Evolutionary conservation across 306 rosid species (phyloP).

Genomic region (Argentina anserina): DNA sequence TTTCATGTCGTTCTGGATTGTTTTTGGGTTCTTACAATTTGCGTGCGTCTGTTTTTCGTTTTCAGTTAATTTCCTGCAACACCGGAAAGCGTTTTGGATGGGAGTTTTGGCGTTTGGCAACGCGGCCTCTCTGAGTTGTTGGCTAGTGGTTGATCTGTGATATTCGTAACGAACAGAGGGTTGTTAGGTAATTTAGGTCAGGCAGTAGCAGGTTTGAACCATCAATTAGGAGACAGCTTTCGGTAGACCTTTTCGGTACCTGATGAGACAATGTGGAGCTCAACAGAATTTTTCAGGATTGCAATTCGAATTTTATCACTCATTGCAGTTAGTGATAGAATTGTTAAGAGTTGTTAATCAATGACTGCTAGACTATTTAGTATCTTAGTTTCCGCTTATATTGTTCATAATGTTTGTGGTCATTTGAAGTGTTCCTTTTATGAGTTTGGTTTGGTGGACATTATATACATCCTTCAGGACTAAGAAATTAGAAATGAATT

Average conservation of each 20-base stretch:
- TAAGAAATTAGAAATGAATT: too few relatives aligned
- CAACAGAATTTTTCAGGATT: background rate
- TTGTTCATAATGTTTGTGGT: too few relatives aligned
- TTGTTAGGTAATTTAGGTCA: background rate
- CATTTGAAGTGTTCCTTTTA: too few relatives aligned
- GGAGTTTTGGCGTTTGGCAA: background rate
- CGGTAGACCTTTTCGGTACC: too few relatives aligned
- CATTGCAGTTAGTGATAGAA: too few relatives aligned
- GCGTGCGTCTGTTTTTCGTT: background rate
- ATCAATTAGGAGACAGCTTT: too few relatives aligned
- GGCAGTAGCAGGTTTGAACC: background rate
- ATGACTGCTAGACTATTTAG: too few relatives aligned
- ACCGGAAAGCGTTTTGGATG: background rate
- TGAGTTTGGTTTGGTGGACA: too few relatives aligned
- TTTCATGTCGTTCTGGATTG: background rate
- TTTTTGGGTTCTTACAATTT: background rate
- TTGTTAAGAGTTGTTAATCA: too few relatives aligned
- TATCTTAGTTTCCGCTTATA: too few relatives aligned
- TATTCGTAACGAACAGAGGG: background rate
- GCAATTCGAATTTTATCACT: too few relatives aligned
- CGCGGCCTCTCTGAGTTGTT: background rate
- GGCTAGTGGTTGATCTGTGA: conserved; percentile 4
- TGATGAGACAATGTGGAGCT: background rate
- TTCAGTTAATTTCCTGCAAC: background rate
- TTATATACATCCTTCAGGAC: too few relatives aligned